Conservation (phyloP, 2,329 filamentous ascomycete species). For the Fusarium abutilonis region DNA sequence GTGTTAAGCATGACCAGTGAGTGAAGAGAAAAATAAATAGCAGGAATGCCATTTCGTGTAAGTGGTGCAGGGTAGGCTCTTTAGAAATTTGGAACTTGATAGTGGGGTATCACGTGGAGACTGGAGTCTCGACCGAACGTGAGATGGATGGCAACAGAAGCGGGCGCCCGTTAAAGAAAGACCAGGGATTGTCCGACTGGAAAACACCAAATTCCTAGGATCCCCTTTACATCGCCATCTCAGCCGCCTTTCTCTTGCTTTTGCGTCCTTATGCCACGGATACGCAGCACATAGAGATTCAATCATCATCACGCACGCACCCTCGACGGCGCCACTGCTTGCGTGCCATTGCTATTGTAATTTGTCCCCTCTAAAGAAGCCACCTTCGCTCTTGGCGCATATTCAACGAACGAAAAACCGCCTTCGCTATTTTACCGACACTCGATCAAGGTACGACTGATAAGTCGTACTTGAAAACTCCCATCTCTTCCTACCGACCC, state of each 20-base stretch:
- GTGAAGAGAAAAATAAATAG: no score
- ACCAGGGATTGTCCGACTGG: slow-evolving; percentile 34
- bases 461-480: slow-evolving; percentile 2
- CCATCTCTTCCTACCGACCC: slow-evolving; percentile 8
- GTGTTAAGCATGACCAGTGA: no score
- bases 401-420: slow-evolving; percentile 13
- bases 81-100: neutral
- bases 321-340: slow-evolving; percentile 1
- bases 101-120: slow-evolving; percentile 40
- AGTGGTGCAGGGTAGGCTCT: slow-evolving; percentile 32
- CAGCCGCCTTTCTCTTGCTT: slow-evolving; percentile 10
- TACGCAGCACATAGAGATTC: slow-evolving; percentile 1
- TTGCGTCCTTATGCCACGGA: slow-evolving; percentile 23
- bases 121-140: slow-evolving; percentile 21
- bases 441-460: slow-evolving; percentile 11
- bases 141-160: slow-evolving; percentile 24
- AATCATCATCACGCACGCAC: slow-evolving; percentile 1
- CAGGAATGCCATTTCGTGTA: slow-evolving; percentile 7
- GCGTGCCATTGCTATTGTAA: neutral
- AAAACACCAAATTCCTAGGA: slow-evolving; percentile 39
- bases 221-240: slow-evolving; percentile 32
- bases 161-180: slow-evolving; percentile 22
- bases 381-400: slow-evolving; percentile 36
- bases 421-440: neutral
- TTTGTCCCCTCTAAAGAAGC: slow-evolving; percentile 28